Evolutionary conservation across 352 stramenopile genomes (phyloP).

Genomic region (Phytophthora palmivora): DNA sequence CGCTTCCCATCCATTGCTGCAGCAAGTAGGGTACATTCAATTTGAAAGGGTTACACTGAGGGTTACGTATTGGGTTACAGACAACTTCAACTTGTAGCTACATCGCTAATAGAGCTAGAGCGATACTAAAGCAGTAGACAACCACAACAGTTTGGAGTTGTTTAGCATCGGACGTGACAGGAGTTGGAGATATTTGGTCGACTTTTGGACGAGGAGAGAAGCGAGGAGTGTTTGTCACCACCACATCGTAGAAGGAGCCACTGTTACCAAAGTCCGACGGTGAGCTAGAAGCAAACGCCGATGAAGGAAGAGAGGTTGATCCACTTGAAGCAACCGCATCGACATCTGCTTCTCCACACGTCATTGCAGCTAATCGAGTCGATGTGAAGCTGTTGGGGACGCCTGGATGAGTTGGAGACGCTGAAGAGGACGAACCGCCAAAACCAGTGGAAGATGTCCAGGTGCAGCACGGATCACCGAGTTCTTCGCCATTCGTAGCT

Average conservation of each 20-base stretch:
- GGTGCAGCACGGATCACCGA: constrained; percentile 87
- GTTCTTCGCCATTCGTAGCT: constrained; percentile 88
- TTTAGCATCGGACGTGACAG: constrained; percentile 12
- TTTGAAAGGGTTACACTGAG: constrained; percentile 22
- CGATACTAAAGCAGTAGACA: constrained; percentile 23
- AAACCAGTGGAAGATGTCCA: constrained; percentile 48
- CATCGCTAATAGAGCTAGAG: constrained; percentile 21
- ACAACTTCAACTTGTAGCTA: constrained; percentile 24
- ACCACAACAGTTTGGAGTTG: constrained; percentile 4
- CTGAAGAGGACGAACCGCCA: constrained; percentile 8
- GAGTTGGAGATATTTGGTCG: constrained; percentile 17
- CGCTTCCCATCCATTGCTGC: constrained; percentile 32
- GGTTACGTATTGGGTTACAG: constrained; percentile 23
- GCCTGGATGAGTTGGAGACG: constrained; percentile 42
- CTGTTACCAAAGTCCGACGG: constrained; percentile 18
- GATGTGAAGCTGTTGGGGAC: constrained; percentile 50
- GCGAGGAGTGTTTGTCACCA: constrained; percentile 16
- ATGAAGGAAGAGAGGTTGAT: constrained; percentile 14
- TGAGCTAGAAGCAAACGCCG: constrained; percentile 8
- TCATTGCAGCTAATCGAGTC: constrained; percentile 38
- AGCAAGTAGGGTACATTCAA: constrained; percentile 14
- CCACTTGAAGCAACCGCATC: constrained; percentile 8
- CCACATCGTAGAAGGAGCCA: constrained; percentile 18
- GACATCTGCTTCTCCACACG: constrained; percentile 43
- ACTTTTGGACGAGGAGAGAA: constrained; percentile 23